Base-by-base conservation (phyloP, 805 yeast species). In the Starmerella vaccinii region DNA sequence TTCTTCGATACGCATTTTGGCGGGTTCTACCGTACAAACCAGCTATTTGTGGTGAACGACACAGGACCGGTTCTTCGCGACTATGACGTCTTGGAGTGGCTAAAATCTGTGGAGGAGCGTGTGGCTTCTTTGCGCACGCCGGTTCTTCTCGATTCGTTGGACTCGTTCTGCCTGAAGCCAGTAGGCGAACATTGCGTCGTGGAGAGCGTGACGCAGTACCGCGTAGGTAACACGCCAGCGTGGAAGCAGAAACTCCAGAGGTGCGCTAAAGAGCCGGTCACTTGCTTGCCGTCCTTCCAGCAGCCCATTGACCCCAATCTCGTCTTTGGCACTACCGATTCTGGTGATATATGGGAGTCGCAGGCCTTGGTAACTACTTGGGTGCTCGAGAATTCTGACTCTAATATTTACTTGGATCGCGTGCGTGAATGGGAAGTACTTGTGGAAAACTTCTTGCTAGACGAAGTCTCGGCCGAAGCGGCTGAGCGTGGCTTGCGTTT, bases 11-110 rank as follows among this genome's bases (percentile, higher is more conserved):
- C 75, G 19, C 77, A 79, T 54, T 90, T 90, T 66, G 96, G 97
- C 0, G 95, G 94, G 34, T 90, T 92, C 70, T 92, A 83, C 68
- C 73, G 97, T 59, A 78, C 86, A 4, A 90, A 87, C 60, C 97
- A 90, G 66, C 68, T 86, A 0, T 84, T 85, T 56, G 70, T 90
- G 6, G 77, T 81, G 2, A 81, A 81, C 58, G 78, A 78, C 19
- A 72, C 84, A 3, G 86, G 85, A 0, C 76, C 80, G 0, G 82
- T 90, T 0, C 68, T 90, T 30, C 73, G 75, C 16, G 50, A 43
- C 29, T 85, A 86, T 72, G 80, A 77, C 0, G 78, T 80, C 1
- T 62, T 89, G 19, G 63, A 78, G 55, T 90, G 97, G 97, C 88
- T 96, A 95, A 81, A 82, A 60, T 77, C 75, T n/a, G 80, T 79